Conservation (phyloP, 31 red algal species). For the Asparagopsis taxiformis region DNA sequence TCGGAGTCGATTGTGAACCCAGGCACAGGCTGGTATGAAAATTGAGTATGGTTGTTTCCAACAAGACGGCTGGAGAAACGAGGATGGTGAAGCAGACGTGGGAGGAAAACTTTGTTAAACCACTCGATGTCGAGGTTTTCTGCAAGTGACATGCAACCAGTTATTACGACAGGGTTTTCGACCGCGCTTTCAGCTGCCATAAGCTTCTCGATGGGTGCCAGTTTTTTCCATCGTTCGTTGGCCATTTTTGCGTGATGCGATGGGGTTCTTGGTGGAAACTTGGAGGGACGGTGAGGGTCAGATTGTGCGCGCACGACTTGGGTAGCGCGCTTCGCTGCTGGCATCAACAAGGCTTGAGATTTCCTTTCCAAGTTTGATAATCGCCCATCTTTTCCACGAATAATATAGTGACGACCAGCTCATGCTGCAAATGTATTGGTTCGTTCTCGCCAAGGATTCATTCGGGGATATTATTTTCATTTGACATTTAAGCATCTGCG, state of each 20-base stretch:
- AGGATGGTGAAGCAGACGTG: slow-evolving; percentile 8
- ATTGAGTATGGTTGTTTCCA: not conserved
- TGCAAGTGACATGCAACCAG: not conserved
- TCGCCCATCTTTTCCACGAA: no score
- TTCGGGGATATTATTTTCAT: no score
- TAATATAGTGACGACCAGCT: no score
- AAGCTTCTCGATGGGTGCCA: slow-evolving; percentile 1
- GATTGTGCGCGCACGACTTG: no score
- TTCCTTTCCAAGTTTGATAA: no score
- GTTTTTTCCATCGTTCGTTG: not conserved
- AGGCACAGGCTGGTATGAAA: not conserved
- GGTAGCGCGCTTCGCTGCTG: no score
- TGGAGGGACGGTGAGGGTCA: no score
- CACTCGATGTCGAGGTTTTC: not conserved
- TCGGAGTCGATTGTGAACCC: not conserved
- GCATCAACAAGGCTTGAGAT: no score
- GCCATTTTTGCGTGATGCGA: slow-evolving; percentile 10
- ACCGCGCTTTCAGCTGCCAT: not conserved
- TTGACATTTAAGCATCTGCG: no score
- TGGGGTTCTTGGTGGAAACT: no score
- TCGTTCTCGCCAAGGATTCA: no score
- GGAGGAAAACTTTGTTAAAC: not conserved
- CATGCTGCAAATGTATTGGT: no score
- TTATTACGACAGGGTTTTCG: slow-evolving; percentile 10
- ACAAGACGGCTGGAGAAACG: not conserved